Percentiles rank a stretch among this genome's conserved stretches.
phyloP scores from a whole-genome alignment of 306 rosid species.

The Astragalus glycyphyllos region DNA sequence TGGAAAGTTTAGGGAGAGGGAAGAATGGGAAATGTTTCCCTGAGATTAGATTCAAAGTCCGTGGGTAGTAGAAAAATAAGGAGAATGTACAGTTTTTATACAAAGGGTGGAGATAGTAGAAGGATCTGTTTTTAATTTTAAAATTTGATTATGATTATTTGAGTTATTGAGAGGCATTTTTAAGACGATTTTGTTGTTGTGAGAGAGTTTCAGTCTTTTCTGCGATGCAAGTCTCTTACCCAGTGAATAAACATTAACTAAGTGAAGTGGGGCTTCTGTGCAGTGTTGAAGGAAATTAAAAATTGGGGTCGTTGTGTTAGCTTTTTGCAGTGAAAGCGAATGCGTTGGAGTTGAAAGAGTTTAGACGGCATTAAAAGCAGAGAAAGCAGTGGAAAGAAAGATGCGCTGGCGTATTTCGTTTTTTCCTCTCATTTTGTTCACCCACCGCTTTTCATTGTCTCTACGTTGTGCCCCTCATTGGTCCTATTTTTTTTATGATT shows the following conservation, averaged over 20 bases:
- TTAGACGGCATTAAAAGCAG: conserved; percentile 64
- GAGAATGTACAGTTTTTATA: conserved; percentile 71
- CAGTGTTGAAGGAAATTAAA: conserved; percentile 22
- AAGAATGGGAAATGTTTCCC: conserved; percentile 51
- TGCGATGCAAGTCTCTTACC: conserved; percentile 29
- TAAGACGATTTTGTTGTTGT: neutral
- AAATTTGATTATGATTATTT: neutral
- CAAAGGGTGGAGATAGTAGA: conserved; percentile 45
- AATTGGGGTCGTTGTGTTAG: conserved; percentile 43
- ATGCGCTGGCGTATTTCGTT: conserved; percentile 52
- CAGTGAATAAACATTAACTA: conserved; percentile 15
- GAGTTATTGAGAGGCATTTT: conserved; percentile 26
- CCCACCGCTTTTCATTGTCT: conserved; percentile 45
- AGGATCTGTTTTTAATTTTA: conserved; percentile 3
- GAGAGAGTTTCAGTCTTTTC: conserved; percentile 15
- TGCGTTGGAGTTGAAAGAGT: conserved; percentile 42
- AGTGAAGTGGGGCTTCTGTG: conserved; percentile 33
- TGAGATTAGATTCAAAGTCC: conserved; percentile 51
- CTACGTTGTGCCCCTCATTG: neutral
- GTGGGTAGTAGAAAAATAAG: conserved; percentile 56
- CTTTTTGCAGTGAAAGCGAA: conserved; percentile 57
- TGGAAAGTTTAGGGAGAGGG: conserved; percentile 61
- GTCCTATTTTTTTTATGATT: neutral
- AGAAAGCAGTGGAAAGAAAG: conserved; percentile 60
- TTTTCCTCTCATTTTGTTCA: conserved; percentile 47